phyloP scores from a whole-genome alignment of 257 asterid genomes.

The Orobanche coerulescens region DNA sequence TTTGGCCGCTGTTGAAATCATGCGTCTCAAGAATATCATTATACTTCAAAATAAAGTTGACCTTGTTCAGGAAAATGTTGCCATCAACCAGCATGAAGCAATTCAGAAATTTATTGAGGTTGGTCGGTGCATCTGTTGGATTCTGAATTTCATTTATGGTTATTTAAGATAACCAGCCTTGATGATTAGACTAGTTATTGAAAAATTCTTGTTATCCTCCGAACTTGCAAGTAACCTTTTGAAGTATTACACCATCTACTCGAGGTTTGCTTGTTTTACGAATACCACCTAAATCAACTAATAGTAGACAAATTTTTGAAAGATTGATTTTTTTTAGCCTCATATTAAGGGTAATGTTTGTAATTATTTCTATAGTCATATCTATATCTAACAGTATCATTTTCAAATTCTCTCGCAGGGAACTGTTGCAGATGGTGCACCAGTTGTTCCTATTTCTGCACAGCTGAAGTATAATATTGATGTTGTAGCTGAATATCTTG shows the following conservation, averaged over 20 bases:
- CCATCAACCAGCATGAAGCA: conserved; percentile 95
- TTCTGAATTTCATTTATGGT: background rate
- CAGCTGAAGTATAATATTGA: conserved; percentile 93
- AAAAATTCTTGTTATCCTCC: background rate
- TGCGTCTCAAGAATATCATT: conserved; percentile 88
- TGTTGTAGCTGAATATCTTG: conserved; percentile 82
- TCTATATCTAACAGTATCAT: background rate
- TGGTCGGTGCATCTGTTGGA: conserved; percentile 9
- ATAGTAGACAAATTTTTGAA: too few relatives aligned
- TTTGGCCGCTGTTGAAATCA: conserved; percentile 91
- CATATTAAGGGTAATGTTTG: too few relatives aligned
- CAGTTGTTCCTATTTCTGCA: conserved; percentile 92
- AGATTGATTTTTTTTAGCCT: too few relatives aligned
- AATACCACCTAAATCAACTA: too few relatives aligned
- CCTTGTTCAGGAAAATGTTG: conserved; percentile 96
- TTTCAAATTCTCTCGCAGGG: conserved; percentile 47
- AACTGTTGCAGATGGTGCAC: conserved; percentile 91
- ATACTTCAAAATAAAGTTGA: conserved; percentile 97
- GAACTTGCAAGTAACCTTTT: too few relatives aligned
- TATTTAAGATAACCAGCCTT: background rate
- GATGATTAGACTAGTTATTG: background rate
- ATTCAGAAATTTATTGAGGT: conserved; percentile 92
- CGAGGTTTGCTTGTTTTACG: background rate
- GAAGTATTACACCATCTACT: background rate
- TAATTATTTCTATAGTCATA: too few relatives aligned